Base-by-base conservation (phyloP, 176 grass and related monocot genomes). In the Pharus latifolius region DNA sequence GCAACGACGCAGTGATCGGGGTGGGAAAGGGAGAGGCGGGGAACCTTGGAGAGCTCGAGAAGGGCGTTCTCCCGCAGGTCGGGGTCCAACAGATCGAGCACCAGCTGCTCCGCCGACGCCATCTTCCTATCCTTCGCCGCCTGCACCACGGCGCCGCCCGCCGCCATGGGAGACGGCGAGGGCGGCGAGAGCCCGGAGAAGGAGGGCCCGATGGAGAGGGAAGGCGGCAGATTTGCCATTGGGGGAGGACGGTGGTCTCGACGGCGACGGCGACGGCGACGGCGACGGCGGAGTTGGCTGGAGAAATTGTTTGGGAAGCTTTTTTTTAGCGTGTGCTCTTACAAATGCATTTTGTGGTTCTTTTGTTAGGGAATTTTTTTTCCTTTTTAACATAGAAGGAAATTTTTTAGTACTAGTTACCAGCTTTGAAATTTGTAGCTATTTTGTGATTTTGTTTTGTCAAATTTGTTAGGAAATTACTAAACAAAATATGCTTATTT, bases 21-120 rank as follows among this genome's bases (percentile, higher is more conserved):
- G 30, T 41, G 40, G 15, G 17, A 22, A 58, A 28, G 3, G 15
- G 51, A 23, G 10, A 22, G 58, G 18, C 23, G 40, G n/a, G n/a
- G n/a, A n/a, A 90, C 94, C 94, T 90, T 90, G 45, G 87, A 90
- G 59, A 93, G 94, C 37, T 90, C 53, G 25, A 76, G 67, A 32
- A 93, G 83, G 16, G 94, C 89, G 38, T 78, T 83, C 77, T 90
- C 89, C 42, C 94, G 80, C 74, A 83, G 87, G 55, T 88, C 89
- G 18, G 89, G 86, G 50, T 85, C 68, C 80, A 83, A 93, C 46
- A 98, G 74, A 56, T 98, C 75, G 43, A 98, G 81, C 56, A 93
- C 89, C 56, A 98, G 87, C 65, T 90, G 86, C 80, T 88, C 94
- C n/a, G 81, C 89, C 17, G 84, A 81, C 20, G 68, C 68, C 72